Evolutionary conservation across 2,329 filamentous ascomycete species (phyloP), one percentile per base, ranked within the genome.

Genomic region (Ascomycota sp.): DNA sequence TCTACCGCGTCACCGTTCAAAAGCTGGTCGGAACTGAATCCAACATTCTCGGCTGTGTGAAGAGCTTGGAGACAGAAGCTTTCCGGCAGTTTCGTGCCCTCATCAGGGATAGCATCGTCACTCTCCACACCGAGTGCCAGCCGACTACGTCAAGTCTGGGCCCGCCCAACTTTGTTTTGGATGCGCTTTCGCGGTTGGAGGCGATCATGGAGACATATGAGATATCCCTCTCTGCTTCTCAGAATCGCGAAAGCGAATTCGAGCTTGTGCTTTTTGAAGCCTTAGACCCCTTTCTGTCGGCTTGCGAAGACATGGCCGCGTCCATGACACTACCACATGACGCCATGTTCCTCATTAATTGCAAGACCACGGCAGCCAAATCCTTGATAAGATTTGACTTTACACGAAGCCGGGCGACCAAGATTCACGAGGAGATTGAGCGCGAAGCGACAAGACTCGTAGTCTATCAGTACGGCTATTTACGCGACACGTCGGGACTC

Each of bases 201-300:
- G 63, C 70, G 5, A 74, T 95, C 30, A 78, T 93, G 61, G 79
- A 77, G 46, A 89, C 78, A 13, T 86, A 85, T 44, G 82, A 92
- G 39, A 77, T 78, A 2, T 92, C 85, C 0, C 58, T 89, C 17
- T 68, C 74, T 2, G 54, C 65, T 3, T 52, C 59, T 1, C 53
- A 62, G 7, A 61, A 69, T 35, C 60, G 65, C 30, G 73, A 75
- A 36, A 63, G 67, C 24, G 73, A 72, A 23, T 92, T 94, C 42
- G 65, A 78, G 28, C 65, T 71, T 5, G 71, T 93, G 13, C 58
- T 94, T 12, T 60, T 63, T 25, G 79, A 86, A 42, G 75, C 82
- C 0, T 70, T 95, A 23, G 80, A 93, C 40, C 86, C 89, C 0
- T 94, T 89, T 51, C 56, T 95, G 27, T 60, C 67, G 10, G 72